Conservation (phyloP, 768 basidiomycete genomes). For the Omphalotus guepiniiformis region DNA sequence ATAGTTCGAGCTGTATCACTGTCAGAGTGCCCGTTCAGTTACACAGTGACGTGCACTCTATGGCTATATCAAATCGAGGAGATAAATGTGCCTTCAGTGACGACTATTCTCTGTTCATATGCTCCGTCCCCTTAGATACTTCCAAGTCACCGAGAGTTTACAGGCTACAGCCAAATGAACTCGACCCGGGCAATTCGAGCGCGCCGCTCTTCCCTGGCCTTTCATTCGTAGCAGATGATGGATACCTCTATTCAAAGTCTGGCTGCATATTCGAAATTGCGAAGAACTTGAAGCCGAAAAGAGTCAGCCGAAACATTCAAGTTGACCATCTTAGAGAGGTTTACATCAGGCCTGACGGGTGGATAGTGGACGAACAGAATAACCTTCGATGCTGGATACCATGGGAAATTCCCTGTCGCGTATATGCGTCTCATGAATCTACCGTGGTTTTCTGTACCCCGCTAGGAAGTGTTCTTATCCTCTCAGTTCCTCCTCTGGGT, state of each 20-base stretch:
- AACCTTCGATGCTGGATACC: not conserved
- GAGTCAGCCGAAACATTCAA: no score
- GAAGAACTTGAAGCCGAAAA: not conserved
- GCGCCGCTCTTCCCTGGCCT: no score
- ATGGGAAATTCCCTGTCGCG: not conserved
- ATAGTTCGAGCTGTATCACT: not conserved
- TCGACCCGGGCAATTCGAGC: no score
- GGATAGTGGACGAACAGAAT: not conserved
- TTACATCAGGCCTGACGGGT: not conserved
- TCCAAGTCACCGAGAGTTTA: not conserved
- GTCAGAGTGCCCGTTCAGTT: not conserved
- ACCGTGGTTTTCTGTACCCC: slow-evolving; percentile 1
- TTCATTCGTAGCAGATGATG: not conserved
- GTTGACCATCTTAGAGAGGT: not conserved
- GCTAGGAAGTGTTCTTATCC: no score
- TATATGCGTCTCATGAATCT: not conserved
- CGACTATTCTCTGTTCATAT: not conserved
- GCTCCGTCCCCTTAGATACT: not conserved
- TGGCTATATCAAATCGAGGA: not conserved
- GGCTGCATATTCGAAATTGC: not conserved
- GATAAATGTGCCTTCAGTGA: not conserved
- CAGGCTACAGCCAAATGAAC: not conserved
- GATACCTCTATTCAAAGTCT: not conserved
- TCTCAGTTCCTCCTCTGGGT: no score
- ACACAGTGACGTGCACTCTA: not conserved